Percentiles rank a stretch among this genome's conserved stretches.
phyloP scores from a whole-genome alignment of 768 basidiomycete genomes.

The Cystobasidium ongulense region DNA sequence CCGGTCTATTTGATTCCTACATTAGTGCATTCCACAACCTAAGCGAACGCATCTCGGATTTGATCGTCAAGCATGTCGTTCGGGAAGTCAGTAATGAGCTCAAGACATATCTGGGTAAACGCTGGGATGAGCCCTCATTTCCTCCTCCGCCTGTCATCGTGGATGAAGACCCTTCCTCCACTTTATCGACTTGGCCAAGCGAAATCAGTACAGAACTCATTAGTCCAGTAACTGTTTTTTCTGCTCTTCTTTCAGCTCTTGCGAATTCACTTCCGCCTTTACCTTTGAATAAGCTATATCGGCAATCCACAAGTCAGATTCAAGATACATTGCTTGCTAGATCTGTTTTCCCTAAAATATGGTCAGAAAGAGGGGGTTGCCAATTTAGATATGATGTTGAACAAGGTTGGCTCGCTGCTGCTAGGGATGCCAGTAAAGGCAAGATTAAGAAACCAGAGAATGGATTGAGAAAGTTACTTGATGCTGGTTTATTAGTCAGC shows the following conservation, averaged over 20 bases:
- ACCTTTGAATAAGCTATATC: conserved; percentile 59
- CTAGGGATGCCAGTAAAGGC: conserved; percentile 46
- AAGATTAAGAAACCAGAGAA: conserved; percentile 54
- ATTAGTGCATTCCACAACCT: conserved; percentile 59
- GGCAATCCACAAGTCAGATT: conserved; percentile 62
- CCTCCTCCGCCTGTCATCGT: conserved; percentile 32
- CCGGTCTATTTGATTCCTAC: conserved; percentile 63
- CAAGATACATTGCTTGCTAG: conserved; percentile 74
- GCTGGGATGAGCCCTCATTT: conserved; percentile 42
- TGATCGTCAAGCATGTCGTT: conserved; percentile 73
- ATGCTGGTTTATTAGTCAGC: conserved; percentile 61
- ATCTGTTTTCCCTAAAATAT: conserved; percentile 61
- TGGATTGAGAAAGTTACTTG: conserved; percentile 67
- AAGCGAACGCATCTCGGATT: conserved; percentile 67
- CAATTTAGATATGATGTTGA: conserved; percentile 63
- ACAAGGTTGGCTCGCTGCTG: conserved; percentile 66
- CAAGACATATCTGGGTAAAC: conserved; percentile 59
- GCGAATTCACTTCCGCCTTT: conserved; percentile 57
- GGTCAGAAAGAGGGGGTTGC: conserved; percentile 57
- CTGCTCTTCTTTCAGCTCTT: conserved; percentile 67
- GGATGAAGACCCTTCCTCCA: conserved; percentile 42
- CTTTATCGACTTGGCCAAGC: conserved; percentile 48
- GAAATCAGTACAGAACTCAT: conserved; percentile 55
- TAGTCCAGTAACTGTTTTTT: conserved; percentile 66
- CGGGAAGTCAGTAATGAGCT: conserved; percentile 70